These are phyloP conservation scores for Alternaria arborescens DNA, from an alignment of 2,329 filamentous ascomycete species.

Conservation along the genomic window DNA sequence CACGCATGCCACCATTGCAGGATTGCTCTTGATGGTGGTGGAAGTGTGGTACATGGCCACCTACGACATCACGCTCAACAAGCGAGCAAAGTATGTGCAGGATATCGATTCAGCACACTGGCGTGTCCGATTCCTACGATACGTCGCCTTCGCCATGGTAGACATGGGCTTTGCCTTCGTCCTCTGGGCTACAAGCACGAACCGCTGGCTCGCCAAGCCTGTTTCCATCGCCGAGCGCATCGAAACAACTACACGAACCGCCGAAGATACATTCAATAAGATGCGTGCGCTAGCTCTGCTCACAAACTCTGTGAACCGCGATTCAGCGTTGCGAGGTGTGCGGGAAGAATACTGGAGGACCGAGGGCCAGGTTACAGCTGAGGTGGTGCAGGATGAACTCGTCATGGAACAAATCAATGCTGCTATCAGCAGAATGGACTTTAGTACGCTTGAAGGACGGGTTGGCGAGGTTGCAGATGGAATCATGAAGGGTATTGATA, in stretches of 20 bases:
- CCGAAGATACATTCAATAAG: slow-evolving; percentile 71
- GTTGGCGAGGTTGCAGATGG: slow-evolving; percentile 62
- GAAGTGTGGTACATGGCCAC: slow-evolving; percentile 73
- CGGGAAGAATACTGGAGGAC: slow-evolving; percentile 81
- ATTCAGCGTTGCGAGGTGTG: slow-evolving; percentile 72
- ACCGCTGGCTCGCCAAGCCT: slow-evolving; percentile 75
- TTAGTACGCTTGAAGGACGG: slow-evolving; percentile 67
- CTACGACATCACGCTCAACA: slow-evolving; percentile 73
- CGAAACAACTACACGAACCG: slow-evolving; percentile 63
- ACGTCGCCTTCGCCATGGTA: slow-evolving; percentile 68
- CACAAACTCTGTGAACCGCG: slow-evolving; percentile 79
- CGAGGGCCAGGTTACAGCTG: slow-evolving; percentile 75
- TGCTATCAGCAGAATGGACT: slow-evolving; percentile 71
- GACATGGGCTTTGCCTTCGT: slow-evolving; percentile 70
- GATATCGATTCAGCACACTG: slow-evolving; percentile 78
- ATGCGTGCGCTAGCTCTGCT: slow-evolving; percentile 77
- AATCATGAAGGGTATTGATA: slow-evolving; percentile 45
- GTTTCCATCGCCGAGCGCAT: slow-evolving; percentile 71
- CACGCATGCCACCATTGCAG: slow-evolving; percentile 70
- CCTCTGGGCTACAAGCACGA: slow-evolving; percentile 80
- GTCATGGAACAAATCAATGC: slow-evolving; percentile 76
- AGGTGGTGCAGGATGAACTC: slow-evolving; percentile 80
- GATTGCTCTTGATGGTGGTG: slow-evolving; percentile 64
- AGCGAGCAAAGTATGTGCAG: slow-evolving; percentile 64
- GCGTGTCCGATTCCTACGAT: slow-evolving; percentile 70